phyloP scores from a whole-genome alignment of 1,139 yeast genomes.

The Arxiozyma bovina region DNA sequence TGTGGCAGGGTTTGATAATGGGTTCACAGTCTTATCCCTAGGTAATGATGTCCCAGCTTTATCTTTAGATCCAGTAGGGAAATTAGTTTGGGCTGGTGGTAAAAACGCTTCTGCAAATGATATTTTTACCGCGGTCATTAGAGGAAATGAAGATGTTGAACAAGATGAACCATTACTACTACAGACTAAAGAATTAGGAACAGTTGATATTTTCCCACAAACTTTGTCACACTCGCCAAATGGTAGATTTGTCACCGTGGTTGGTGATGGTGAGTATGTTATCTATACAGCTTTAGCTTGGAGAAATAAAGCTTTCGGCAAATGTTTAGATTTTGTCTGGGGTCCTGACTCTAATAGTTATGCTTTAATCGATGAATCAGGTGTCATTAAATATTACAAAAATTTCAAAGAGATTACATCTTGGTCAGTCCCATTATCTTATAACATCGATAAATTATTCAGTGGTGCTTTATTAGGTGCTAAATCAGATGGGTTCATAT shows the following conservation, averaged over 20 bases:
- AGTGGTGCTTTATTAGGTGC: constrained; percentile 83
- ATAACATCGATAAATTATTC: constrained; percentile 70
- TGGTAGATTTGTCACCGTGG: constrained; percentile 93
- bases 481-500: constrained; percentile 66
- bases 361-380: constrained; percentile 68
- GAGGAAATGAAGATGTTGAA: constrained; percentile 55
- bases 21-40: constrained; percentile 73
- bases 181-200: constrained; percentile 80
- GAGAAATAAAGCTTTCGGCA: constrained; percentile 92
- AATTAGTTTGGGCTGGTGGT: constrained; percentile 66
- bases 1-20: constrained; percentile 93
- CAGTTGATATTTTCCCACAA: constrained; percentile 87
- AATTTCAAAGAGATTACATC: constrained; percentile 74
- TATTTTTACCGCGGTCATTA: constrained; percentile 74
- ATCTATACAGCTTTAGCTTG: constrained; percentile 95
- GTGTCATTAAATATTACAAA: constrained; percentile 62
- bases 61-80: constrained; percentile 89
- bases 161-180: constrained; percentile 77
- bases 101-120: constrained; percentile 63
- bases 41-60: constrained; percentile 93
- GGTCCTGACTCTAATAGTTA: constrained; percentile 80
- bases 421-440: constrained; percentile 56
- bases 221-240: constrained; percentile 86
- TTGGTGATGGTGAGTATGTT: constrained; percentile 97
- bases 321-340: constrained; percentile 90